Percentiles rank a stretch among this genome's conserved stretches.
Evolutionary conservation across 106 monocot species (phyloP).

Genomic region (Vanilla planifolia): DNA sequence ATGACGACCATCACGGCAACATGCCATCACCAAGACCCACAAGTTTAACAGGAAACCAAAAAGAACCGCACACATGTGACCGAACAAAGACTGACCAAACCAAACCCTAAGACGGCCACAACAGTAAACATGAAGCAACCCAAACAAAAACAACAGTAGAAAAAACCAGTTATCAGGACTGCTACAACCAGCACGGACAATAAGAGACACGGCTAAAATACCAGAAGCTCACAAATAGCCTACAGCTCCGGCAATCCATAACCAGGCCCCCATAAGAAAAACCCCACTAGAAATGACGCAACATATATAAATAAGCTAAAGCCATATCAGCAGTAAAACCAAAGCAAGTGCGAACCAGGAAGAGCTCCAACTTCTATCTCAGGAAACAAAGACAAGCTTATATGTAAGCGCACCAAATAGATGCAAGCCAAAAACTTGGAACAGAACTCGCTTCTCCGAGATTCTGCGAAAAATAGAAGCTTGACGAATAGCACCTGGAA

Average conservation of each 20-base stretch:
- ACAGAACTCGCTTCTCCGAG: conserved; percentile 13
- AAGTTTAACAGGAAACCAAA: conserved; percentile 24
- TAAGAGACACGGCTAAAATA: conserved; percentile 17
- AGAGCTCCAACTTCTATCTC: conserved; percentile 11
- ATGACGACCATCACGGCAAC: conserved; percentile 9
- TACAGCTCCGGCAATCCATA: conserved; percentile 16
- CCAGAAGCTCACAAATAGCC: neutral
- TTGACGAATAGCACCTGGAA: conserved; percentile 22
- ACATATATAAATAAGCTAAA: neutral
- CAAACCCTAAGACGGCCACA: neutral
- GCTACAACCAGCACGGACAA: conserved; percentile 2
- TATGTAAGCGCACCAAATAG: conserved; percentile 18
- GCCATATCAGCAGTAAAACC: conserved; percentile 8
- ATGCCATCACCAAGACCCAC: conserved; percentile 27
- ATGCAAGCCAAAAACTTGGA: conserved; percentile 20
- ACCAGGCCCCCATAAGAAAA: conserved; percentile 18
- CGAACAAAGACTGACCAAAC: neutral
- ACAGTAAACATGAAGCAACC: conserved; percentile 5
- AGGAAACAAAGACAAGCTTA: conserved; percentile 22
- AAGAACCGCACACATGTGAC: conserved; percentile 52
- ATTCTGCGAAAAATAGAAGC: conserved; percentile 40
- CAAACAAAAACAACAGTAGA: conserved; percentile 2
- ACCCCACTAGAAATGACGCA: conserved; percentile 1
- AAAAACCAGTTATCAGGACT: neutral
- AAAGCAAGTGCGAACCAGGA: conserved; percentile 15